Percentiles rank a stretch among this genome's conserved stretches.
These are phyloP conservation scores for Spinacia oleracea DNA, from an alignment of 179 eudicot genomes.

Conservation along the genomic window DNA sequence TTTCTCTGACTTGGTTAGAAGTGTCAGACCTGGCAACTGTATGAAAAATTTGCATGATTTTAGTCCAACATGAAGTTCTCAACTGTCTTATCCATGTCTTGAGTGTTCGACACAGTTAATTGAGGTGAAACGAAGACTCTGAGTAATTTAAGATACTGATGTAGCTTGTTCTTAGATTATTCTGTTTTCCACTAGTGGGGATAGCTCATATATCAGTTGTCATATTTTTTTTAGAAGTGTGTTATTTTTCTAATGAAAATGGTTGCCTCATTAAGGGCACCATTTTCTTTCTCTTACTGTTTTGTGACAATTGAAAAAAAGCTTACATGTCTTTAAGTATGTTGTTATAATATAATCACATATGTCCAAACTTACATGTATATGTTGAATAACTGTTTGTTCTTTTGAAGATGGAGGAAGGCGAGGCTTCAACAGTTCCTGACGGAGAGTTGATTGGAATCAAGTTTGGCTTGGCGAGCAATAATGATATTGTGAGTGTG, in stretches of 20 bases:
- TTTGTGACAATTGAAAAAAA: background rate
- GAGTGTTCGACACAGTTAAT: background rate
- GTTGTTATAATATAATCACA: background rate
- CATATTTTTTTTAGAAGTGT: background rate
- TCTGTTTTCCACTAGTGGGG: background rate
- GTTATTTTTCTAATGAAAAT: background rate
- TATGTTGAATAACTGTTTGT: background rate
- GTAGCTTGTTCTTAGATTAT: background rate
- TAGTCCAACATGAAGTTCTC: background rate
- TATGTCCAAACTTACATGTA: background rate
- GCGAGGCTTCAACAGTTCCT: constrained; percentile 34
- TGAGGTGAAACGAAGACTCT: background rate
- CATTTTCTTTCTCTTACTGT: background rate
- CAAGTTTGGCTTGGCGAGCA: constrained; percentile 70
- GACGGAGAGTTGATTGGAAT: constrained; percentile 73
- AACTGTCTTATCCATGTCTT: background rate
- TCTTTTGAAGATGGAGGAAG: constrained; percentile 51
- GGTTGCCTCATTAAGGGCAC: background rate
- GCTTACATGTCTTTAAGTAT: background rate
- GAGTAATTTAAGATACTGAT: background rate
- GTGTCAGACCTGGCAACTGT: too few relatives aligned
- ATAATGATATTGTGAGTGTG: constrained; percentile 67
- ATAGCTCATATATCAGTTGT: background rate
- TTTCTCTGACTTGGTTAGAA: too few relatives aligned
- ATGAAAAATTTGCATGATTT: background rate